phyloP scores from a whole-genome alignment of 2,329 filamentous ascomycete genomes.

The Beauveria australis region DNA sequence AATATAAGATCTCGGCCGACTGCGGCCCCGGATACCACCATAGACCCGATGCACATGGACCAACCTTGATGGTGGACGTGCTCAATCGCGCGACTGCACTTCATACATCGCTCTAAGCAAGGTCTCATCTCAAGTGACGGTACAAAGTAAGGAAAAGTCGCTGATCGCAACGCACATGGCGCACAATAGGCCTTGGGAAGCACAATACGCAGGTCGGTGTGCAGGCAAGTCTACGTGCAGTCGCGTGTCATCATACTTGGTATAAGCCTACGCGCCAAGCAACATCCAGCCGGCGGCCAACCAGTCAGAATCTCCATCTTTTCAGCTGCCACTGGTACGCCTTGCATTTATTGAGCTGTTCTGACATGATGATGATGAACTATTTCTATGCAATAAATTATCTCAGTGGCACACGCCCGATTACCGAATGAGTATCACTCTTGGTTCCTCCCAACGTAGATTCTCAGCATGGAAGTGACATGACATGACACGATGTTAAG shows the following conservation, averaged over 20 bases:
- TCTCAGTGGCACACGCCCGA: neutral
- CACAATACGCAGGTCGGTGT: neutral
- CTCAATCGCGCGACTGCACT: neutral
- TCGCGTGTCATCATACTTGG: neutral
- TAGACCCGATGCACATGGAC: constrained; percentile 12
- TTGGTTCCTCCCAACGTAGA: neutral
- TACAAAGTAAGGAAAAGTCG: neutral
- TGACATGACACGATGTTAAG: neutral
- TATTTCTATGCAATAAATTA: neutral
- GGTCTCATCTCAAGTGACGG: too few species aligned
- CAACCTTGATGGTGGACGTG: neutral
- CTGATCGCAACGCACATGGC: neutral
- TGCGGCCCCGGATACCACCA: constrained; percentile 18
- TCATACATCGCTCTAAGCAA: neutral
- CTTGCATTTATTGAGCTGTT: neutral
- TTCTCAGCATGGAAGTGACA: neutral
- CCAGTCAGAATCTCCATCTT: neutral
- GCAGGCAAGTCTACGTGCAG: neutral
- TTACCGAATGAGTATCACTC: neutral
- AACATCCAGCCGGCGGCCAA: neutral
- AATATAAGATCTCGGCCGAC: constrained; percentile 36
- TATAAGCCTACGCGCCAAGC: too few species aligned
- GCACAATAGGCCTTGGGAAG: neutral
- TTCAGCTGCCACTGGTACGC: neutral
- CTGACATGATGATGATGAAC: neutral